Evolutionary conservation across 176 grass and related monocot genomes (phyloP).

Genomic region (Aegilops longissima): DNA sequence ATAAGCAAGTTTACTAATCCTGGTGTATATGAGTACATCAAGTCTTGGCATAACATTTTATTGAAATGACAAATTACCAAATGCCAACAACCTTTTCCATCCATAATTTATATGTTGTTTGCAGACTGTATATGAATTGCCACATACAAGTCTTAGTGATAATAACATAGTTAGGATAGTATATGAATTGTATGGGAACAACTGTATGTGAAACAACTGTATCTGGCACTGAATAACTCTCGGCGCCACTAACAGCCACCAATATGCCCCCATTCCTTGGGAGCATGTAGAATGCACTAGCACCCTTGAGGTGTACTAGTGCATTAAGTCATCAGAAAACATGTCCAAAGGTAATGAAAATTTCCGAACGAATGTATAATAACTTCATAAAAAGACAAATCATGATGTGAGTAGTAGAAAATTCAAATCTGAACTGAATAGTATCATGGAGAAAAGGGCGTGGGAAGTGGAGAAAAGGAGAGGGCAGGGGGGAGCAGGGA

Average conservation of each 20-base stretch:
- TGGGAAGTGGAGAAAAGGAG: not conserved
- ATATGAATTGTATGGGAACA: not conserved
- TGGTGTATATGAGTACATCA: slow-evolving; percentile 5
- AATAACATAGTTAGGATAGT: not conserved
- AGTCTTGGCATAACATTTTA: not conserved
- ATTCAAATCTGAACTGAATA: not conserved
- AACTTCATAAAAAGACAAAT: not conserved
- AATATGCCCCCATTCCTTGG: not conserved
- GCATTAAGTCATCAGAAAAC: not conserved
- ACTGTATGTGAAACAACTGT: not conserved
- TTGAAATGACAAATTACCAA: slow-evolving; percentile 4
- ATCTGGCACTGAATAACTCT: slow-evolving; percentile 8
- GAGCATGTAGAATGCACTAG: not conserved
- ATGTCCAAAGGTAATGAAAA: not conserved
- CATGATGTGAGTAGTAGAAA: not conserved
- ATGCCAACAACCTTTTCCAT: not conserved
- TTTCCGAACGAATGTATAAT: not conserved
- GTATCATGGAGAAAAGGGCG: not conserved
- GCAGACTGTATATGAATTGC: no score
- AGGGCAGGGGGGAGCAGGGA: not conserved
- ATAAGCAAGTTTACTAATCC: not conserved
- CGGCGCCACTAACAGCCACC: not conserved
- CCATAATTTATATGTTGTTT: not conserved
- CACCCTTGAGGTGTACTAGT: not conserved
- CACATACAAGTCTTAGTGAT: slow-evolving; percentile 1